Evolutionary conservation across 2,329 filamentous ascomycete species (phyloP), one percentile per base, ranked within the genome.

Genomic region (Metarhizium sp.): DNA sequence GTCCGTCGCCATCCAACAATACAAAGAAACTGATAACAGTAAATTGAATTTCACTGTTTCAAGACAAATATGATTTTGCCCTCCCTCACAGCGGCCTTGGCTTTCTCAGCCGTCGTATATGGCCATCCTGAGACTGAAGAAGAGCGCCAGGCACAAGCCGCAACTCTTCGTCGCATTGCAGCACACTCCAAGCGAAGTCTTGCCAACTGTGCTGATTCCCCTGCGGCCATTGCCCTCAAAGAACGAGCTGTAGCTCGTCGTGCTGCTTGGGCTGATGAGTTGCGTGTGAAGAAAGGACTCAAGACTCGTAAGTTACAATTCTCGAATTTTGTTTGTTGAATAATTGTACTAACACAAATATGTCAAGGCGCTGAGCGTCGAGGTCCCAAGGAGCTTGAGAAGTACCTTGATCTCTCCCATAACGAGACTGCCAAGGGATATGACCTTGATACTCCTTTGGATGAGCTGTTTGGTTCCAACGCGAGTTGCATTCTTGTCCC

Each of bases 41-140:
- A 34, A 11, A 20, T 20, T 20, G 18, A 6, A 4, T 20, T 45
- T 16, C 42, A 25, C 18, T 43, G 11, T 6, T 8, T 20, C 10
- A 45, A 20, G 16, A n/a, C 32, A 11, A 29, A 30, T 7, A 53
- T 54, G 52, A 54, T 54, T 7, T 59, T 66, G 29, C 63, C 63
- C 51, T 51, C 61, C 45, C 40, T 68, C 56, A 61, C 61, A 7
- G 54, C 66, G 56, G 59, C 63, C 38, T 55, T 68, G 55, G 66
- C 63, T 60, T 53, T 66, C 42, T 61, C 59, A 13, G 60, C 58
- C 20, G 57, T 56, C 34, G 64, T 59, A 32, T 51, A 62, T 51
- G 62, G 58, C 38, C 59, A 55, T 45, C 59, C 62, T 55, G 57
- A 55, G 25, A 55, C 57, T 14, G 20, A 50, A 4, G 55, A 59